phyloP scores from a whole-genome alignment of 305 asterid genomes.

The Coffea humblotiana region DNA sequence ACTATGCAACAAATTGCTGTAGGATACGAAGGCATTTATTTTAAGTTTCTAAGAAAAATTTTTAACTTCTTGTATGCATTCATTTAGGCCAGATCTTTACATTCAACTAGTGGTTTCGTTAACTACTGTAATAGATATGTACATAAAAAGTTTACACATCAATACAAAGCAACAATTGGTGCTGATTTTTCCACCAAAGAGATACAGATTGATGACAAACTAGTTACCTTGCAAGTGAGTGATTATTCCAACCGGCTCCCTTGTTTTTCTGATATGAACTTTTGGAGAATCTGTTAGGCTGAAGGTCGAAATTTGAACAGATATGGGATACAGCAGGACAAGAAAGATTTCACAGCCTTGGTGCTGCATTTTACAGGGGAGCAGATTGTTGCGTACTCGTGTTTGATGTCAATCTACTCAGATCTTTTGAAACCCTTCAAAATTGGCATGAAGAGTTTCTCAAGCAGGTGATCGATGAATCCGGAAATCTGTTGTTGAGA shows the following conservation, averaged over 20 bases:
- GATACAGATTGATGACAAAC: conserved; percentile 60
- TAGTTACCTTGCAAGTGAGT: conserved; percentile 65
- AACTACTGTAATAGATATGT: conserved; percentile 51
- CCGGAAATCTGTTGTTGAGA: not conserved
- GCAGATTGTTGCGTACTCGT: conserved; percentile 39
- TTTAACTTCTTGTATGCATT: not conserved
- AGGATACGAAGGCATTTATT: not conserved
- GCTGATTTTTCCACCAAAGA: conserved; percentile 77
- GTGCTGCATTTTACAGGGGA: conserved; percentile 33
- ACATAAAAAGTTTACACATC: conserved; percentile 60
- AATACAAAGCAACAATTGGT: conserved; percentile 74
- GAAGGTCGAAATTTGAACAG: conserved; percentile 9
- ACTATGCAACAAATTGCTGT: not conserved
- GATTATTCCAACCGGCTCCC: not conserved
- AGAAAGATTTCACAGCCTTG: conserved; percentile 37
- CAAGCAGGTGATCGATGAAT: conserved; percentile 21
- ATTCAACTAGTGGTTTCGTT: conserved; percentile 7
- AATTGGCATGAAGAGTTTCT: conserved; percentile 37
- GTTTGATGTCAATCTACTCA: conserved; percentile 29
- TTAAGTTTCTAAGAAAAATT: not conserved
- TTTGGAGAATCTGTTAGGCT: conserved; percentile 1
- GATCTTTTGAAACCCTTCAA: conserved; percentile 33
- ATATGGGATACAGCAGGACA: conserved; percentile 45
- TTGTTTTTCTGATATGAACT: not conserved
- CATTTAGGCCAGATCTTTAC: not conserved